phyloP scores from a whole-genome alignment of 495 filamentous ascomycete genomes.

The Parathielavia hyrcaniae region DNA sequence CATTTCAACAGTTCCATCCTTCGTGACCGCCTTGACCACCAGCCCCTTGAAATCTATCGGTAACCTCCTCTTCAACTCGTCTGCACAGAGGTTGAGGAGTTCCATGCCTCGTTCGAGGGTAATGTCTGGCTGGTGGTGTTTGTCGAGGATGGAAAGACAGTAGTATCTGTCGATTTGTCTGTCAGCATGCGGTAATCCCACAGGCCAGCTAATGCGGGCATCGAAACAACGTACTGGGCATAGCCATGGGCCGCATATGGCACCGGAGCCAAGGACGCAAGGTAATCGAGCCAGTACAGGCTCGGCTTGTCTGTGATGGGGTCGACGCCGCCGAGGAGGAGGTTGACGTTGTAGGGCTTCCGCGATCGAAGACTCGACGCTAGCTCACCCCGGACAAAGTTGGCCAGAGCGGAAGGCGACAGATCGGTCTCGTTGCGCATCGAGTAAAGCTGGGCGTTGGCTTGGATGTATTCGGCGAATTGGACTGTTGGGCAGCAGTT shows the following conservation, averaged over 20 bases:
- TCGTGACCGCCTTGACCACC: slow-evolving; percentile 85
- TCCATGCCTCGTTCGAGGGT: slow-evolving; percentile 78
- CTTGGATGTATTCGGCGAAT: slow-evolving; percentile 99
- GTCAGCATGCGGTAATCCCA: slow-evolving; percentile 11
- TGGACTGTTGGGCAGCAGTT: slow-evolving; percentile 59
- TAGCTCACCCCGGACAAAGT: slow-evolving; percentile 88
- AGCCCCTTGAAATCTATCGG: slow-evolving; percentile 98
- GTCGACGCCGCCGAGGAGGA: slow-evolving; percentile 88
- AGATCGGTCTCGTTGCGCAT: slow-evolving; percentile 96
- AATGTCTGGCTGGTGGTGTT: slow-evolving; percentile 95
- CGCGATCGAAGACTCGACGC: slow-evolving; percentile 82
- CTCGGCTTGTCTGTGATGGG: slow-evolving; percentile 78
- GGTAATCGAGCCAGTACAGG: slow-evolving; percentile 95
- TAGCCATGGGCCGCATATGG: slow-evolving; percentile 98
- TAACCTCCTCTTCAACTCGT: slow-evolving; percentile 91
- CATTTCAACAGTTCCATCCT: slow-evolving; percentile 78
- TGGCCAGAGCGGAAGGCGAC: slow-evolving; percentile 76
- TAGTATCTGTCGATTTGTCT: slow-evolving; percentile 54
- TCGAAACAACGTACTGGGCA: slow-evolving; percentile 68
- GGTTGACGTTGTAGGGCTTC: slow-evolving; percentile 92
- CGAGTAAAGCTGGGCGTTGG: slow-evolving; percentile 93
- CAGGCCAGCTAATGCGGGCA: neutral
- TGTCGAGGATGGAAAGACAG: slow-evolving; percentile 92
- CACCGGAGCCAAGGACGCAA: slow-evolving; percentile 77
- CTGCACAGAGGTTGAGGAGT: slow-evolving; percentile 85